Evolutionary conservation across 306 rosid species (phyloP).

Genomic region (Cicer bijugum): DNA sequence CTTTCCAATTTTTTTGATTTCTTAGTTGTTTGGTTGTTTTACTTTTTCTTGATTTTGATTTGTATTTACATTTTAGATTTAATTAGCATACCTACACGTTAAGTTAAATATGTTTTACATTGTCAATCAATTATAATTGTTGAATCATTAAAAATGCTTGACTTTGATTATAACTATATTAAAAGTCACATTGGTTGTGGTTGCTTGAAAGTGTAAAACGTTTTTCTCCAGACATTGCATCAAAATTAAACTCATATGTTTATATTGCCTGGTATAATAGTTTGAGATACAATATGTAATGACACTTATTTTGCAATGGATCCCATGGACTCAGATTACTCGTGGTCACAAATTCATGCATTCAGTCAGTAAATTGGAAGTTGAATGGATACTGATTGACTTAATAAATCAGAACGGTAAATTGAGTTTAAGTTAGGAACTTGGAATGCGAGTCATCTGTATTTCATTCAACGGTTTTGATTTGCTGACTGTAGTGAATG

Average conservation of each 20-base stretch:
- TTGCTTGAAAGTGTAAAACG: too few species aligned
- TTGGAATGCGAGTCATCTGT: not conserved
- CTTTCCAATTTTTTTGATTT: slow-evolving; percentile 5
- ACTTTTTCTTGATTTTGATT: slow-evolving; percentile 30
- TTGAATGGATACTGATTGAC: not conserved
- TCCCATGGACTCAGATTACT: not conserved
- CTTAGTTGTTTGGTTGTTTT: slow-evolving; percentile 31
- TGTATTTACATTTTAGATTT: not conserved
- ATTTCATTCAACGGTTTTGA: not conserved
- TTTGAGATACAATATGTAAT: slow-evolving; percentile 19
- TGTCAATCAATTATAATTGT: too few species aligned
- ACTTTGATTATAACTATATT: too few species aligned
- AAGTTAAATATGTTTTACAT: too few species aligned
- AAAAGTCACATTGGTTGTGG: too few species aligned
- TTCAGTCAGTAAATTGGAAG: not conserved
- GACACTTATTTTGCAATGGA: not conserved
- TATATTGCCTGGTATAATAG: not conserved
- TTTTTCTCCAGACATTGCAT: too few species aligned
- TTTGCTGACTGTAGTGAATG: not conserved
- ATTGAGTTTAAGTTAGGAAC: not conserved
- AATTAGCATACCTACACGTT: too few species aligned
- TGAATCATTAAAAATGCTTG: too few species aligned
- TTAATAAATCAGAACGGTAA: not conserved
- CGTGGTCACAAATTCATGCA: not conserved
- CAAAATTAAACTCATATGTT: too few species aligned